A percentile compares a stretch with the other conserved stretches of the same genome.
Evolutionary conservation across 2,329 filamentous ascomycete genomes (phyloP).

Genomic region (Penicillium polonicum): DNA sequence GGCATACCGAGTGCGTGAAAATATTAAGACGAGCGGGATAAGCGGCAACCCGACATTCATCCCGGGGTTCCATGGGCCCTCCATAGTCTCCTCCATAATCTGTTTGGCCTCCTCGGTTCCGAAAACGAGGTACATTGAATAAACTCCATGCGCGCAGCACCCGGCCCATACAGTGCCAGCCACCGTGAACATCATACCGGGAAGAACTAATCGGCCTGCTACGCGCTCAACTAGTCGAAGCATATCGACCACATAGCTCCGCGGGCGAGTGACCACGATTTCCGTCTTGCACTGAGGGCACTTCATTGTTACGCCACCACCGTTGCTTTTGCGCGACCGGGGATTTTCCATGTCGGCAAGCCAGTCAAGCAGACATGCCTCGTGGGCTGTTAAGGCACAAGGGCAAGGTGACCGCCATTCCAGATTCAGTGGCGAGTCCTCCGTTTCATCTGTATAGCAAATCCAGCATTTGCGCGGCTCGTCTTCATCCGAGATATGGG

Average conservation of each 20-base stretch:
- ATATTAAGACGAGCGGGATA: slow-evolving; percentile 65
- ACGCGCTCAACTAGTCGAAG: slow-evolving; percentile 59
- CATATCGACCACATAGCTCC: slow-evolving; percentile 68
- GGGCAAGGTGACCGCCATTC: slow-evolving; percentile 87
- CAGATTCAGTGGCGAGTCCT: slow-evolving; percentile 58
- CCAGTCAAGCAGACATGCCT: slow-evolving; percentile 87
- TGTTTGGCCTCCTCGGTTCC: slow-evolving; percentile 59
- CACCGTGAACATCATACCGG: slow-evolving; percentile 58
- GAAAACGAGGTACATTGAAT: slow-evolving; percentile 65
- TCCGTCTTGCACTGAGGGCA: slow-evolving; percentile 88
- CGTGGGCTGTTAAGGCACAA: slow-evolving; percentile 87
- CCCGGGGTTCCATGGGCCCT: slow-evolving; percentile 47
- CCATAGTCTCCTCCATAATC: slow-evolving; percentile 50
- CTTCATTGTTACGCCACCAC: slow-evolving; percentile 60
- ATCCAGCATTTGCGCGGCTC: slow-evolving; percentile 64
- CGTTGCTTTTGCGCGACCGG: slow-evolving; percentile 50
- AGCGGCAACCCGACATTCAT: slow-evolving; percentile 63
- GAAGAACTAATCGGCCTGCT: slow-evolving; percentile 61
- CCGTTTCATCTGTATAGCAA: slow-evolving; percentile 65
- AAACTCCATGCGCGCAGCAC: slow-evolving; percentile 58
- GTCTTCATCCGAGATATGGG: slow-evolving; percentile 19
- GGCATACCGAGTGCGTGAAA: slow-evolving; percentile 64
- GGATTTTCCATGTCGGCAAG: slow-evolving; percentile 81
- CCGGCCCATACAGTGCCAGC: slow-evolving; percentile 52
- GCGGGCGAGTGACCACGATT: slow-evolving; percentile 73